phyloP scores from a whole-genome alignment of 2,329 filamentous ascomycete genomes.

The Sclerotinia sclerotiorum region DNA sequence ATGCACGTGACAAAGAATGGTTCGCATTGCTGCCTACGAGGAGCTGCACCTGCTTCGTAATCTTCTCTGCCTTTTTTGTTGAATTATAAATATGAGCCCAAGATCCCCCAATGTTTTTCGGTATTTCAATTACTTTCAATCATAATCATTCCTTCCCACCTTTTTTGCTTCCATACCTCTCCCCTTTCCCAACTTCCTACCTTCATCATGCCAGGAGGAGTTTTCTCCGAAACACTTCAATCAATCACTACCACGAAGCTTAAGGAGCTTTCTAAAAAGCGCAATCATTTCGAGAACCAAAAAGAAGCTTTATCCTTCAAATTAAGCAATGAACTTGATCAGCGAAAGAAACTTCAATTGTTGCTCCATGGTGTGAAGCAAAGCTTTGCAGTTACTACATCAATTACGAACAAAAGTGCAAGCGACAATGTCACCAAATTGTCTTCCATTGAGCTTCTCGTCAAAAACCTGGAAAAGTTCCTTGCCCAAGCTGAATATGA shows the following conservation, averaged over 20 bases:
- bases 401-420: slow-evolving; percentile 25
- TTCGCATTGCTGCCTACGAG: background rate
- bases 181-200: background rate
- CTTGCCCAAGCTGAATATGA: slow-evolving; percentile 55
- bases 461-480: slow-evolving; percentile 51
- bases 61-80: background rate
- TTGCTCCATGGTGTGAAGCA: slow-evolving; percentile 38
- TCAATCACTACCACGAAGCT: slow-evolving; percentile 58
- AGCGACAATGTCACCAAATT: slow-evolving; percentile 24
- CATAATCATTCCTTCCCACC: background rate
- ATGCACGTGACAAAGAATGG: background rate
- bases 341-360: slow-evolving; percentile 41
- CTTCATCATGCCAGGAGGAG: slow-evolving; percentile 39
- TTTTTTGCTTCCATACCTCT: background rate
- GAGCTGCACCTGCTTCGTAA: background rate
- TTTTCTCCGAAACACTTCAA: slow-evolving; percentile 53
- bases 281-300: slow-evolving; percentile 48
- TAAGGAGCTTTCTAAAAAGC: slow-evolving; percentile 54
- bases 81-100: slow-evolving; percentile 1
- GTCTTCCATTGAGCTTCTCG: slow-evolving; percentile 29
- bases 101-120: background rate
- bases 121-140: background rate
- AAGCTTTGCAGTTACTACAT: slow-evolving; percentile 37
- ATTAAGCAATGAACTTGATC: slow-evolving; percentile 39
- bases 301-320: slow-evolving; percentile 45